These are phyloP conservation scores for Sordariomycetes sp. DNA, from an alignment of 2,329 filamentous ascomycete species.

Conservation along the genomic window DNA sequence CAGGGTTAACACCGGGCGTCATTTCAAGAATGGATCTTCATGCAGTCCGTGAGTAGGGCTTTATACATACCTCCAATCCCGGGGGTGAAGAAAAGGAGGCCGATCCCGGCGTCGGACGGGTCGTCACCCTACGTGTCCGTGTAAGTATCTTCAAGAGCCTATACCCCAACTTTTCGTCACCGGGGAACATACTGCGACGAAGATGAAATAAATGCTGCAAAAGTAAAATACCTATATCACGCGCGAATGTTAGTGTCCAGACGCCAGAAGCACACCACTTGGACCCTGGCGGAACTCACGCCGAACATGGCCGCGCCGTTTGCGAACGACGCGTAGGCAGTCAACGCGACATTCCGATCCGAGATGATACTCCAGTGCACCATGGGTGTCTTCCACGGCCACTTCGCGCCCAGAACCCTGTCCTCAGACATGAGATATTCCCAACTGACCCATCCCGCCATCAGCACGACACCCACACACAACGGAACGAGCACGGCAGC, in stretches of 20 bases:
- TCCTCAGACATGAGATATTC: slow-evolving; percentile 44
- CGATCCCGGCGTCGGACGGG: slow-evolving; percentile 38
- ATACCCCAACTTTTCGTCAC: not conserved
- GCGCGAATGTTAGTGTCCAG: slow-evolving; percentile 20
- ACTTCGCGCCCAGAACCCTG: slow-evolving; percentile 29
- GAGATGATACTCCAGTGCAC: slow-evolving; percentile 49
- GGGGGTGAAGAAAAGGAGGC: slow-evolving; percentile 54
- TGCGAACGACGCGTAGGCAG: slow-evolving; percentile 52
- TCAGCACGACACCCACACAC: slow-evolving; percentile 29
- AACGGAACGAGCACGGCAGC: slow-evolving; percentile 37
- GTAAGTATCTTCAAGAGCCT: not conserved
- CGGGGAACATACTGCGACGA: slow-evolving; percentile 31
- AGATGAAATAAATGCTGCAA: slow-evolving; percentile 55
- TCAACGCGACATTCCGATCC: slow-evolving; percentile 45
- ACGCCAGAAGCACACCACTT: not conserved
- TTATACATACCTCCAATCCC: slow-evolving; percentile 32
- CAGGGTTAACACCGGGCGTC: not conserved
- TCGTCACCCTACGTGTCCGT: slow-evolving; percentile 24
- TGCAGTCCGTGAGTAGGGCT: not conserved
- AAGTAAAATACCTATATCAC: slow-evolving; percentile 44
- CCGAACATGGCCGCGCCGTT: slow-evolving; percentile 44
- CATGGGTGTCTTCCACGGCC: slow-evolving; percentile 50
- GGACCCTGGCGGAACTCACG: slow-evolving; percentile 15
- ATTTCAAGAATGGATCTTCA: not conserved
- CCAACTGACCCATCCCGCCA: slow-evolving; percentile 33